Evolutionary conservation across 2,329 filamentous ascomycete genomes (phyloP).

Genomic region (Talaromyces sp.): DNA sequence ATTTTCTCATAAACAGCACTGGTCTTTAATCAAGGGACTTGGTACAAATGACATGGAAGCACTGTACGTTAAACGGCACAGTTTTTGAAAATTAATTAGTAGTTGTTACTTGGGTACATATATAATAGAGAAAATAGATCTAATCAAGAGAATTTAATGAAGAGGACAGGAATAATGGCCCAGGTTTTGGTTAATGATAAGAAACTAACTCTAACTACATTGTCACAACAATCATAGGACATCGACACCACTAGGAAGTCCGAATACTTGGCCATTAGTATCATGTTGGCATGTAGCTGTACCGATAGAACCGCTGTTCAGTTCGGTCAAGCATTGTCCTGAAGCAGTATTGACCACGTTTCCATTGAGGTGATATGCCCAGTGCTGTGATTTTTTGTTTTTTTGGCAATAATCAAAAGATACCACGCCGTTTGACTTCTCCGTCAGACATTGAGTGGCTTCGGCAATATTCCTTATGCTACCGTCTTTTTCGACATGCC

Average conservation of each 20-base stretch:
- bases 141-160: no score
- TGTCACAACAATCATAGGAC: background rate
- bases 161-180: no score
- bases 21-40: no score
- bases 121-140: no score
- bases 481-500: background rate
- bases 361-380: background rate
- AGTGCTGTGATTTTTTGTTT: background rate
- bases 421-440: background rate
- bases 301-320: background rate
- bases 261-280: background rate
- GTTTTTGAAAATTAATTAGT: no score
- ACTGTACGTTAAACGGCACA: no score
- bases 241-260: background rate
- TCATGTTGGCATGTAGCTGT: background rate
- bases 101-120: no score
- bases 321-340: background rate
- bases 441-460: background rate
- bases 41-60: no score
- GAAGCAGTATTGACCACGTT: background rate
- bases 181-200: no score
- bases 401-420: background rate
- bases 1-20: no score
- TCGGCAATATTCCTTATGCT: background rate
- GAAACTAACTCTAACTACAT: no score